phyloP scores from a whole-genome alignment of 2,329 filamentous ascomycete species.

The Phoma sp. region DNA sequence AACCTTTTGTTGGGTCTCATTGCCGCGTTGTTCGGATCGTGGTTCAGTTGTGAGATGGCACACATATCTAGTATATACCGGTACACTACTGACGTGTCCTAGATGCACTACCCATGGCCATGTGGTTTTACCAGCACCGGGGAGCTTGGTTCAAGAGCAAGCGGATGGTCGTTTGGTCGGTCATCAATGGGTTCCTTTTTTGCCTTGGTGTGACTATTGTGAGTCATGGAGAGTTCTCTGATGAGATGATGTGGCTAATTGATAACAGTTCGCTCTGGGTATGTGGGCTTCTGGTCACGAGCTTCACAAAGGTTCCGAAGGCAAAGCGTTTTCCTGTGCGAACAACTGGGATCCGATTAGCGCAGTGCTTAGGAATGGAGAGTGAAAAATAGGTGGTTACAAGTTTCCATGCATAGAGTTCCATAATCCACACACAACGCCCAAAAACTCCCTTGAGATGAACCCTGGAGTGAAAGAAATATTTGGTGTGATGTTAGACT shows the following conservation, averaged over 20 bases:
- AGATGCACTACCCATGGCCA: conserved; percentile 52
- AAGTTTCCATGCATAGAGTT: too few relatives aligned
- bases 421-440: neutral
- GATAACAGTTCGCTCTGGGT: conserved; percentile 32
- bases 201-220: conserved; percentile 39
- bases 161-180: conserved; percentile 53
- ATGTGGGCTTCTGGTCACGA: conserved; percentile 39
- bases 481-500: too few relatives aligned
- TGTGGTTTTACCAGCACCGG: conserved; percentile 58
- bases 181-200: conserved; percentile 55
- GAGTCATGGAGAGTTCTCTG: conserved; percentile 8
- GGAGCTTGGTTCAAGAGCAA: conserved; percentile 47
- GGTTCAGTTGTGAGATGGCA: conserved; percentile 65
- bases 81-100: neutral
- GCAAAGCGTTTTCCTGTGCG: conserved; percentile 38
- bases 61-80: neutral
- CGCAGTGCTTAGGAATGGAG: neutral
- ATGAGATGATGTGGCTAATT: neutral
- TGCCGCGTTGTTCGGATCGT: conserved; percentile 65
- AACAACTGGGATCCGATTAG: conserved; percentile 38
- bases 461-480: too few relatives aligned
- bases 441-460: too few relatives aligned
- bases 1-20: conserved; percentile 70
- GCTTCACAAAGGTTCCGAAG: conserved; percentile 30
- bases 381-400: neutral